phyloP scores from a whole-genome alignment of 2,329 filamentous ascomycete genomes.

The Diplocarpon rosae region DNA sequence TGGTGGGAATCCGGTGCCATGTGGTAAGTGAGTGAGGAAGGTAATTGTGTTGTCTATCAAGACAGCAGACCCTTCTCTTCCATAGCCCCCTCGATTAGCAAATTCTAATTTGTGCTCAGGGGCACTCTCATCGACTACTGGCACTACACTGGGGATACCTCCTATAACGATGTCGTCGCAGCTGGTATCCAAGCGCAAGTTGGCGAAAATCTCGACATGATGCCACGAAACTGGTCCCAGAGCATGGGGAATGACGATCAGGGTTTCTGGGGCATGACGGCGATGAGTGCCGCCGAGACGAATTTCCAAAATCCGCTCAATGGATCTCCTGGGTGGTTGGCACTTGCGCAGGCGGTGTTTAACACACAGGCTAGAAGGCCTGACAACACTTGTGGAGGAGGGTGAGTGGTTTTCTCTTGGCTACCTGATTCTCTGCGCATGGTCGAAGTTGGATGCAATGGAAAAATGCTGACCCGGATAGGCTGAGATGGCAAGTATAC shows the following conservation, averaged over 20 bases:
- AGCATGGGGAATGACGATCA: slow-evolving; percentile 30
- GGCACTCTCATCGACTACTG: slow-evolving; percentile 50
- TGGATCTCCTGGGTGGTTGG: slow-evolving; percentile 62
- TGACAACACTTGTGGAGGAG: slow-evolving; percentile 60
- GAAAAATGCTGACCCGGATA: slow-evolving; percentile 13
- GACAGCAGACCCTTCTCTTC: too few relatives aligned
- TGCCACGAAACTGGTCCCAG: slow-evolving; percentile 37
- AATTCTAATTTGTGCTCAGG: not conserved
- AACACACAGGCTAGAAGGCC: slow-evolving; percentile 65
- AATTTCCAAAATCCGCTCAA: slow-evolving; percentile 58
- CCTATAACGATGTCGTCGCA: slow-evolving; percentile 43
- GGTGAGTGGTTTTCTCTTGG: slow-evolving; percentile 28
- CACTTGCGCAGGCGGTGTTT: slow-evolving; percentile 67
- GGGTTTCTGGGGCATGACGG: slow-evolving; percentile 74
- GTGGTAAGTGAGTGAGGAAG: slow-evolving; percentile 29
- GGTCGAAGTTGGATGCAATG: not conserved
- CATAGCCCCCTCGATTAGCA: too few relatives aligned
- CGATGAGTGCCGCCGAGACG: slow-evolving; percentile 67
- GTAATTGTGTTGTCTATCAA: too few relatives aligned
- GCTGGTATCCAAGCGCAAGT: slow-evolving; percentile 49
- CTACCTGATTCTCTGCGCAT: too few relatives aligned
- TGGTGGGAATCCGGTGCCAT: slow-evolving; percentile 54
- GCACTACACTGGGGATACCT: slow-evolving; percentile 47
- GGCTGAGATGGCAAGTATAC: slow-evolving; percentile 75
- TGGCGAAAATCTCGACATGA: slow-evolving; percentile 44